Evolutionary conservation across 2,329 filamentous ascomycete genomes (phyloP).

Genomic region (Phialocephala sp.): DNA sequence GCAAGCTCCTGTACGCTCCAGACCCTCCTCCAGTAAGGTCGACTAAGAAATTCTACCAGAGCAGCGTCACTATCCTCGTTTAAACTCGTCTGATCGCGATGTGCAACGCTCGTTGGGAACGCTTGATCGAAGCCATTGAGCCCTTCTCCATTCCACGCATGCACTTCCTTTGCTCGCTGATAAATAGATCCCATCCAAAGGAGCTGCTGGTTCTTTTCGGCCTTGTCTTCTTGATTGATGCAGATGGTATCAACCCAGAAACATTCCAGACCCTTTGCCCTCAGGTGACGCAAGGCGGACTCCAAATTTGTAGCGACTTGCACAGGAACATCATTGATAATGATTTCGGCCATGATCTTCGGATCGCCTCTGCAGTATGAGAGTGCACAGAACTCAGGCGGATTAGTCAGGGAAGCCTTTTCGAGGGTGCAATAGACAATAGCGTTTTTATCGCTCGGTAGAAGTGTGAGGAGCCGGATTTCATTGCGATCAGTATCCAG

Average conservation of each 20-base stretch:
- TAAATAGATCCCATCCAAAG: constrained; percentile 15
- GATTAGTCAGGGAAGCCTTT: constrained; percentile 6
- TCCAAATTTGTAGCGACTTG: constrained; percentile 13
- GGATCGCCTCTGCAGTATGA: constrained; percentile 20
- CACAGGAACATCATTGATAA: constrained; percentile 2
- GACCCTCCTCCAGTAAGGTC: constrained; percentile 14
- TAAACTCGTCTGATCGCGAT: background rate
- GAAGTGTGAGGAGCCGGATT: constrained; percentile 7
- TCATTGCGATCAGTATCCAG: constrained; percentile 6
- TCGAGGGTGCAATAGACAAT: background rate
- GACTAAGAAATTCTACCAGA: background rate
- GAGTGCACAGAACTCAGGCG: background rate
- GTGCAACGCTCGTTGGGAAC: background rate
- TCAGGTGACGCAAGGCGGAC: constrained; percentile 1
- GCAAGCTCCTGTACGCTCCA: constrained; percentile 17
- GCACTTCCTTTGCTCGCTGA: background rate
- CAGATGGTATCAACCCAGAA: constrained; percentile 19
- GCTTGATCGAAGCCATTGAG: background rate
- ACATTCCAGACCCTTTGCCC: background rate
- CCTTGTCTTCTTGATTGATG: constrained; percentile 14
- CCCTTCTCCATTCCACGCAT: constrained; percentile 12
- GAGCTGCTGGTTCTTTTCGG: constrained; percentile 11
- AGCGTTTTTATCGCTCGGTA: background rate
- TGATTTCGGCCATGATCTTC: background rate
- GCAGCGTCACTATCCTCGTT: background rate